These are phyloP conservation scores for Thecaphora thlaspeos DNA, from an alignment of 1,284 basidiomycete genomes.

Conservation along the genomic window DNA sequence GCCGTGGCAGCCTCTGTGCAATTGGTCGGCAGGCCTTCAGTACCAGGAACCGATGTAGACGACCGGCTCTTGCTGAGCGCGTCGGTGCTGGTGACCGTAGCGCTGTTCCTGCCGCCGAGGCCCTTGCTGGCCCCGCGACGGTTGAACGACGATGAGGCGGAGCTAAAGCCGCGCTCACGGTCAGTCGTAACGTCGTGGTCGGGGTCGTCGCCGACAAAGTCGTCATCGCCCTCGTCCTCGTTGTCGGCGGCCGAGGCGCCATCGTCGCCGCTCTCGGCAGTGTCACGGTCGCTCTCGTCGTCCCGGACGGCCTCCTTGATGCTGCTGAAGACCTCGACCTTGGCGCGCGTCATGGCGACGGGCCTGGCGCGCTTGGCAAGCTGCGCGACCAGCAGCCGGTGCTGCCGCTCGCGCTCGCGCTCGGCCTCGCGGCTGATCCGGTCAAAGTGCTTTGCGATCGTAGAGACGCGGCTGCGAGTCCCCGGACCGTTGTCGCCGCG, in stretches of 20 bases:
- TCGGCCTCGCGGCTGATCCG: slow-evolving; percentile 63
- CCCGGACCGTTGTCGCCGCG: slow-evolving; percentile 29
- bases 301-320: slow-evolving; percentile 89
- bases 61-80: too few relatives aligned
- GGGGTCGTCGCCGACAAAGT: slow-evolving; percentile 25
- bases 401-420: slow-evolving; percentile 60
- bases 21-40: too few relatives aligned
- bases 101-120: too few relatives aligned
- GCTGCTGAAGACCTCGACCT: slow-evolving; percentile 85
- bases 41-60: too few relatives aligned
- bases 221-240: slow-evolving; percentile 39
- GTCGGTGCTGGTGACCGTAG: too few relatives aligned
- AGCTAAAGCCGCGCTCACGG: background rate
- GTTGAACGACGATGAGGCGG: background rate
- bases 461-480: slow-evolving; percentile 59
- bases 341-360: slow-evolving; percentile 82
- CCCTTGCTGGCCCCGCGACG: too few relatives aligned
- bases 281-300: slow-evolving; percentile 61
- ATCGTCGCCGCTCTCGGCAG: slow-evolving; percentile 27
- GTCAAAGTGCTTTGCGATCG: slow-evolving; percentile 63
- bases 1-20: too few relatives aligned
- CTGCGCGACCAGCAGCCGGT: slow-evolving; percentile 54
- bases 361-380: slow-evolving; percentile 72
- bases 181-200: background rate
- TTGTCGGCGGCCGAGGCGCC: slow-evolving; percentile 34